These are phyloP conservation scores for Podaxis rugospora DNA, from an alignment of 768 basidiomycete species.

Conservation along the genomic window DNA sequence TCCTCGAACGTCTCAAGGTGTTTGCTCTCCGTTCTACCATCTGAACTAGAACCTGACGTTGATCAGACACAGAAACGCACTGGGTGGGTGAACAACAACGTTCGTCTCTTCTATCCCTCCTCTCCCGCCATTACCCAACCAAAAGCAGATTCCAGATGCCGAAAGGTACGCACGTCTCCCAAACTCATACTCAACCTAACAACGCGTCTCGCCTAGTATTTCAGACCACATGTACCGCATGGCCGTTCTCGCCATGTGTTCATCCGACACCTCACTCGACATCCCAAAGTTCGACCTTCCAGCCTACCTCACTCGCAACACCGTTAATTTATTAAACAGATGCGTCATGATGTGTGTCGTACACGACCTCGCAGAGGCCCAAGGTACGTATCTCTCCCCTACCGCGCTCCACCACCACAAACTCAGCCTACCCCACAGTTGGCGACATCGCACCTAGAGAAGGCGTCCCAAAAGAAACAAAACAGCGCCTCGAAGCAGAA, in stretches of 20 bases:
- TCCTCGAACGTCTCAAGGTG: slow-evolving; percentile 87
- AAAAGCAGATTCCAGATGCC: slow-evolving; percentile 64
- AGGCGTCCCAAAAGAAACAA: slow-evolving; percentile 78
- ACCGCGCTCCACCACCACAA: not conserved
- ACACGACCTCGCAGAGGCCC: slow-evolving; percentile 95
- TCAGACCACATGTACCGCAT: slow-evolving; percentile 98
- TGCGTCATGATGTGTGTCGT: slow-evolving; percentile 89
- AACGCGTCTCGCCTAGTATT: slow-evolving; percentile 46
- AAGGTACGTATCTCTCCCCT: slow-evolving; percentile 41
- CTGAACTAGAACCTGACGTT: not conserved
- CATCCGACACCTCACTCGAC: slow-evolving; percentile 69
- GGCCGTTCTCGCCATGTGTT: slow-evolving; percentile 90
- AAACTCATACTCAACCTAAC: not conserved
- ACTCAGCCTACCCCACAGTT: slow-evolving; percentile 38
- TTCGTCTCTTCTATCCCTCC: slow-evolving; percentile 24
- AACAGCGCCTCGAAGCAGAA: slow-evolving; percentile 73
- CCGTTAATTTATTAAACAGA: slow-evolving; percentile 27
- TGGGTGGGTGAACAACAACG: slow-evolving; percentile 88
- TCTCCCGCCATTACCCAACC: not conserved
- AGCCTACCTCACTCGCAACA: not conserved
- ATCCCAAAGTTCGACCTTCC: slow-evolving; percentile 54
- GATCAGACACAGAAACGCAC: slow-evolving; percentile 89
- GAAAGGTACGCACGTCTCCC: slow-evolving; percentile 58
- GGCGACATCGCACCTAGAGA: slow-evolving; percentile 93
- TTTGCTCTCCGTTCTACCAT: not conserved